phyloP scores from a whole-genome alignment of 192 early-diverging fungal species.

The Backusella westeae region DNA sequence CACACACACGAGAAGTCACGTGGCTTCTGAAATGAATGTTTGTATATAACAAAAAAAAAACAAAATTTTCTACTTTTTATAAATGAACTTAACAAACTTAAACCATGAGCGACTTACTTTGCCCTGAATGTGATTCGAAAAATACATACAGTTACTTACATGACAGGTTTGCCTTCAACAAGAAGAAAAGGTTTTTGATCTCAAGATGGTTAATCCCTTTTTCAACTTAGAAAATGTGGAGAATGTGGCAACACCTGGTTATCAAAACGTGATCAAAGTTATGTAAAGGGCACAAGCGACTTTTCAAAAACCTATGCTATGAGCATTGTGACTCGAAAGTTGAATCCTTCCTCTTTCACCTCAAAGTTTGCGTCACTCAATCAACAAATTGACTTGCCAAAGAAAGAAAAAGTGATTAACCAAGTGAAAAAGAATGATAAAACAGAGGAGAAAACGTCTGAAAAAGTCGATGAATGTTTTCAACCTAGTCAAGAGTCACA shows the following conservation, averaged over 20 bases:
- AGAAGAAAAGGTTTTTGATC: neutral
- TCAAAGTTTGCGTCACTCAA: neutral
- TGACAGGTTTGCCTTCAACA: neutral
- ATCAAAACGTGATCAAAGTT: neutral
- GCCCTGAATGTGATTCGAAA: neutral
- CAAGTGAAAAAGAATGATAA: too few species aligned
- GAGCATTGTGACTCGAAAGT: neutral
- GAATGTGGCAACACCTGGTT: neutral
- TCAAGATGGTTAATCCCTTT: neutral
- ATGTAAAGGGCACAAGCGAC: too few species aligned
- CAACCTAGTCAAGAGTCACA: too few species aligned
- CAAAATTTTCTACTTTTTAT: too few species aligned
- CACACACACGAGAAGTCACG: too few species aligned
- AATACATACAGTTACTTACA: neutral
- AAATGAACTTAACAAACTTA: neutral
- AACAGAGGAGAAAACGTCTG: neutral
- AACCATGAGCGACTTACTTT: neutral
- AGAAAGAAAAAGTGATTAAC: too few species aligned
- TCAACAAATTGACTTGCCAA: neutral
- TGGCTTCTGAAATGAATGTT: too few species aligned
- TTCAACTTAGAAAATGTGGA: neutral
- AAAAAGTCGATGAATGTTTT: too few species aligned
- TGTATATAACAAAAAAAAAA: too few species aligned
- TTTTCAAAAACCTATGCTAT: too few species aligned
- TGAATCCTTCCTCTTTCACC: neutral